A percentile compares a stretch with the other conserved stretches of the same genome.
phyloP scores from a whole-genome alignment of 345 rosid genomes.

The Populus simonii region DNA sequence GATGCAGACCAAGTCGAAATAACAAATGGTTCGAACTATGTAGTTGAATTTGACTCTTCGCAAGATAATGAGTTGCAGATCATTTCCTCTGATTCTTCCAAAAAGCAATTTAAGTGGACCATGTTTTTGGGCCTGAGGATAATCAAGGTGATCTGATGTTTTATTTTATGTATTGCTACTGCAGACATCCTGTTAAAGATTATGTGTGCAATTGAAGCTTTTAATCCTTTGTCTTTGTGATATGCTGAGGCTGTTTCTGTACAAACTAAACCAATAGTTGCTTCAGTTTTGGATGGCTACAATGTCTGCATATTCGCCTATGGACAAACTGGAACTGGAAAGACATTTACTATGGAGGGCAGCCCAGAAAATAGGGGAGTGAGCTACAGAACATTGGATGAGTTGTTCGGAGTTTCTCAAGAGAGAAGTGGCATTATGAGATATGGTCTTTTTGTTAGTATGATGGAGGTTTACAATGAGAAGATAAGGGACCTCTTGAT shows the following conservation, averaged over 20 bases:
- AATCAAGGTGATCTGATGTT: slow-evolving; percentile 54
- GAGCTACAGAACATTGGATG: slow-evolving; percentile 85
- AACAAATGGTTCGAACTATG: slow-evolving; percentile 49
- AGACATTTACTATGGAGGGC: slow-evolving; percentile 96
- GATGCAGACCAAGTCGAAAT: slow-evolving; percentile 83
- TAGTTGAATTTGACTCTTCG: slow-evolving; percentile 68
- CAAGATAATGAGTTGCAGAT: slow-evolving; percentile 76
- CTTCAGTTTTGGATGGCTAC: slow-evolving; percentile 90
- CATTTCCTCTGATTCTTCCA: slow-evolving; percentile 70
- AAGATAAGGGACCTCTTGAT: slow-evolving; percentile 83
- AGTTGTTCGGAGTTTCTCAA: slow-evolving; percentile 63
- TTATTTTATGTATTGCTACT: slow-evolving; percentile 3
- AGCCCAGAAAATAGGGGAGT: slow-evolving; percentile 84
- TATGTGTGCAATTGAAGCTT: not conserved
- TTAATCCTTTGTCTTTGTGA: not conserved
- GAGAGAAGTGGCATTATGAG: slow-evolving; percentile 53
- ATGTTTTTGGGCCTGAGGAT: slow-evolving; percentile 80
- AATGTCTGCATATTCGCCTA: slow-evolving; percentile 94
- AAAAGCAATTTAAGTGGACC: slow-evolving; percentile 85
- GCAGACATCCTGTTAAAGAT: not conserved
- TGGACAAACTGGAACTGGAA: slow-evolving; percentile 98
- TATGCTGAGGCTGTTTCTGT: slow-evolving; percentile 81
- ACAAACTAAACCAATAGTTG: slow-evolving; percentile 71
- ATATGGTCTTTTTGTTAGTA: slow-evolving; percentile 79
- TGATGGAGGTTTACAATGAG: slow-evolving; percentile 97